Evolutionary conservation across 441 rosid species (phyloP).

Genomic region (Corymbia citriodora): DNA sequence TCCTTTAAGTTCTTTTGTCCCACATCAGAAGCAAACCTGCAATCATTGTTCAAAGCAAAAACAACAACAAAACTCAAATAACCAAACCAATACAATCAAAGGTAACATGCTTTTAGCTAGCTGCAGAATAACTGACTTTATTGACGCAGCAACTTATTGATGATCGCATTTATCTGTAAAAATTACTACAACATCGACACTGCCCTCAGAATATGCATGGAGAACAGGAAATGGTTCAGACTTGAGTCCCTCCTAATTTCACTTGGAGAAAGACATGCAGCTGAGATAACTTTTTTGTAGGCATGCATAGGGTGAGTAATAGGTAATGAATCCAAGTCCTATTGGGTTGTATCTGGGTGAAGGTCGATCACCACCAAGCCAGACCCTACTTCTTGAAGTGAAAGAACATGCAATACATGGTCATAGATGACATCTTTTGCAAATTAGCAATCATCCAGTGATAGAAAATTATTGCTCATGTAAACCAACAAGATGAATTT

Average conservation of each 20-base stretch:
- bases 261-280: background rate
- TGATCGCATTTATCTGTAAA: background rate
- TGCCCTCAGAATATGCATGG: background rate
- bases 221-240: background rate
- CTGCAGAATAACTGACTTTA: background rate
- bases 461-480: background rate
- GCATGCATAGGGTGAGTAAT: background rate
- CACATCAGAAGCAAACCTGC: constrained; percentile 55
- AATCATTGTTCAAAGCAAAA: background rate
- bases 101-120: background rate
- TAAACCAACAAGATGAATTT: background rate
- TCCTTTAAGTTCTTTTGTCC: constrained; percentile 42
- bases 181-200: background rate
- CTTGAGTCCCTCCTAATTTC: background rate
- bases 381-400: background rate
- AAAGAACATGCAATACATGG: background rate
- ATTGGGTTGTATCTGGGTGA: background rate
- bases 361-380: background rate
- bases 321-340: background rate
- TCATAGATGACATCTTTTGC: background rate
- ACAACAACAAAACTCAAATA: constrained; percentile 1
- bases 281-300: background rate
- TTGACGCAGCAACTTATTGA: background rate
- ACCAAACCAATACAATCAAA: background rate
- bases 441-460: background rate